phyloP scores from a whole-genome alignment of 2,329 filamentous ascomycete genomes.

The Stromatinia cepivora region DNA sequence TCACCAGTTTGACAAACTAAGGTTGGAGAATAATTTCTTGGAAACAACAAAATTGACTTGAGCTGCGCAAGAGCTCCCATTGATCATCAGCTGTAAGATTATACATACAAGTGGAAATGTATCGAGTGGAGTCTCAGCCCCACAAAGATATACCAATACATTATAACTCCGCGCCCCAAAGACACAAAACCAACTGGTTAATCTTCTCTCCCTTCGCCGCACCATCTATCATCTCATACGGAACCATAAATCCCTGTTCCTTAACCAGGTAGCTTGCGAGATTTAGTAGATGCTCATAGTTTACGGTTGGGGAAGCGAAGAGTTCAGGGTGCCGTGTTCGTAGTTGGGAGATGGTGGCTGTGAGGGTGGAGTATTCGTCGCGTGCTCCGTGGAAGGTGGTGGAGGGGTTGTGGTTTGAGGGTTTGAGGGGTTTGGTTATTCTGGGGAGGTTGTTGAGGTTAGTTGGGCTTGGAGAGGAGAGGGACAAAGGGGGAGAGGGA shows the following conservation, averaged over 20 bases:
- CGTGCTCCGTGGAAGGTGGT: not conserved
- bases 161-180: not conserved
- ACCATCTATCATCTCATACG: conserved; percentile 23
- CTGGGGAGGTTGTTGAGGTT: not conserved
- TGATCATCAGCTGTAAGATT: not conserved
- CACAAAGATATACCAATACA: too few relatives aligned
- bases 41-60: not conserved
- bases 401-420: not conserved
- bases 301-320: not conserved
- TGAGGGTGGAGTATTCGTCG: conserved; percentile 10
- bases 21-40: not conserved
- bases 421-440: not conserved
- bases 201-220: not conserved
- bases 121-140: not conserved
- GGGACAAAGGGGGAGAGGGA: not conserved
- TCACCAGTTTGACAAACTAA: too few relatives aligned
- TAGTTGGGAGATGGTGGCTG: not conserved
- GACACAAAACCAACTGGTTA: conserved; percentile 21
- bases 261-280: conserved; percentile 31
- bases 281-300: conserved; percentile 20
- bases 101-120: not conserved
- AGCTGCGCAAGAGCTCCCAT: not conserved
- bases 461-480: not conserved
- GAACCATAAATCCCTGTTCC: conserved; percentile 28
- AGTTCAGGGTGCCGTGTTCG: not conserved